Conservation (phyloP, 139 green algal species). For the Diplosphaera chodatii region DNA sequence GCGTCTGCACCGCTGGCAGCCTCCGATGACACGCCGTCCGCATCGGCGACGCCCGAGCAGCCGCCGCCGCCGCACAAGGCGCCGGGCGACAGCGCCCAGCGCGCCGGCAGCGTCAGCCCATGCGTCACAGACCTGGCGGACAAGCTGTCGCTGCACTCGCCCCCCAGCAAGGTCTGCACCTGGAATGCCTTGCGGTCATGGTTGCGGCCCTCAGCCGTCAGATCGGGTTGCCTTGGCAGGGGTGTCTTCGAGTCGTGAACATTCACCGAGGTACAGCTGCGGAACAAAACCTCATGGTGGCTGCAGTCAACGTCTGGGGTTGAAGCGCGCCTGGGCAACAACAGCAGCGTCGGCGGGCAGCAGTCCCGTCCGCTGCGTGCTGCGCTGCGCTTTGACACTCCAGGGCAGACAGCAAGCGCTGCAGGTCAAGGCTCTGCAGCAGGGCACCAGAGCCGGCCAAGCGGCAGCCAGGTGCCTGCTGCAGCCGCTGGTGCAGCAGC, state of each 20-base stretch:
- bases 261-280: no score
- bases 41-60: neutral
- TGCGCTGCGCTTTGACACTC: neutral
- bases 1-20: neutral
- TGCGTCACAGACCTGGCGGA: neutral
- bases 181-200: no score
- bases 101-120: neutral
- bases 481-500: no score
- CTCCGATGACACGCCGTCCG: neutral
- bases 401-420: neutral
- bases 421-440: neutral
- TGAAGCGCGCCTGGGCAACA: no score
- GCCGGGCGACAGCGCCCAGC: no score
- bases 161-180: no score
- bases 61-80: neutral
- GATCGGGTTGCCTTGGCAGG: no score
- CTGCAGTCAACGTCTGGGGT: neutral
- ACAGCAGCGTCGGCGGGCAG: neutral
- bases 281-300: no score
- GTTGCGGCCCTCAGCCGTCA: no score
- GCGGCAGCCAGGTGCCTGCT: neutral
- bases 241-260: no score
- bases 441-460: no score
- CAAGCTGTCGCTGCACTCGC: neutral
- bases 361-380: no score